Conservation (phyloP, 2,329 filamentous ascomycete genomes). For the Diaporthe australafricana region DNA sequence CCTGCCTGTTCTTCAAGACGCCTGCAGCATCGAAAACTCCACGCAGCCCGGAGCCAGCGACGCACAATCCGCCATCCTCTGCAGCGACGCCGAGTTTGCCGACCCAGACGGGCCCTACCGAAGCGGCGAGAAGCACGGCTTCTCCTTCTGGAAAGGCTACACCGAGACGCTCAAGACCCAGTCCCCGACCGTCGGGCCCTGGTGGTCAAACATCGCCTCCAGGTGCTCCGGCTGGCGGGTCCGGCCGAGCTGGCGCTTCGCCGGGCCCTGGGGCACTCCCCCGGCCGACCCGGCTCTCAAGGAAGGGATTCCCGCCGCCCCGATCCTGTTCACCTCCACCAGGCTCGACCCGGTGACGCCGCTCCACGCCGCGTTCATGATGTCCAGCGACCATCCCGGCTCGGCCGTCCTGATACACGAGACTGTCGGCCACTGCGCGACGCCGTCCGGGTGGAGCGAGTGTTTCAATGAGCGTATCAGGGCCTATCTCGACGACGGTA, state of each 20-base stretch:
- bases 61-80: slow-evolving; percentile 45
- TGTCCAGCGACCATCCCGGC: slow-evolving; percentile 34
- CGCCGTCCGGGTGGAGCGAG: slow-evolving; percentile 34
- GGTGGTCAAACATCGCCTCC: slow-evolving; percentile 46
- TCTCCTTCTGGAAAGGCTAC: slow-evolving; percentile 46
- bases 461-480: slow-evolving; percentile 35
- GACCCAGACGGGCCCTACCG: slow-evolving; percentile 33
- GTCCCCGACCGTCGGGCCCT: slow-evolving; percentile 47
- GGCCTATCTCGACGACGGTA: slow-evolving; percentile 35
- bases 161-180: slow-evolving; percentile 42
- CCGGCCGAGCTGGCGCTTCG: slow-evolving; percentile 43
- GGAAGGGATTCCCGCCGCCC: slow-evolving; percentile 31
- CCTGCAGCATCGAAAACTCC: slow-evolving; percentile 21
- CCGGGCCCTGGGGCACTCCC: slow-evolving; percentile 40
- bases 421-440: slow-evolving; percentile 33
- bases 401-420: slow-evolving; percentile 35
- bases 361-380: slow-evolving; percentile 13
- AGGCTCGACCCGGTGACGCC: slow-evolving; percentile 36
- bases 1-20: slow-evolving; percentile 28
- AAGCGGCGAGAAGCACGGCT: neutral
- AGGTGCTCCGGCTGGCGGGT: slow-evolving; percentile 42
- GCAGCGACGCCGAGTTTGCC: slow-evolving; percentile 49
- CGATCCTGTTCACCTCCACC: slow-evolving; percentile 31
- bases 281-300: slow-evolving; percentile 31
- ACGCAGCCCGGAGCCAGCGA: slow-evolving; percentile 38